These are phyloP conservation scores for Syncephalastrum contaminatum DNA, from an alignment of 371 early-diverging fungal genomes.

Conservation along the genomic window DNA sequence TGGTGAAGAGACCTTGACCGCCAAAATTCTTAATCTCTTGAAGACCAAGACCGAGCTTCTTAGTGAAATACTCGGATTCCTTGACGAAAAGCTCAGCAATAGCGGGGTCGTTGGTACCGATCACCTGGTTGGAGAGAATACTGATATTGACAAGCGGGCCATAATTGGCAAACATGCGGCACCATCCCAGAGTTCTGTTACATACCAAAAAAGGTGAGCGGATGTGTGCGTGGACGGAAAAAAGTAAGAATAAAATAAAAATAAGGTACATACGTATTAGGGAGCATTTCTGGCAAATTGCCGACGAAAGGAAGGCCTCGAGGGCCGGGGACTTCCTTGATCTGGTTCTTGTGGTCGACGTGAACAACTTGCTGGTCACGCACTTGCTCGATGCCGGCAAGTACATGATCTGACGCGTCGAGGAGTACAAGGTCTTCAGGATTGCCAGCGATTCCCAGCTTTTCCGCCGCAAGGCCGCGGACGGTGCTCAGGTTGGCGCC, in stretches of 20 bases:
- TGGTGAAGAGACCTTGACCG: constrained; percentile 49
- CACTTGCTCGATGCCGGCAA: constrained; percentile 24
- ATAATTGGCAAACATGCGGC: constrained; percentile 20
- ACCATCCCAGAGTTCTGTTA: constrained; percentile 12
- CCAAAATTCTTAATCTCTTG: constrained; percentile 36
- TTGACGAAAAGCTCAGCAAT: constrained; percentile 34
- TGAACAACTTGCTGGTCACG: constrained; percentile 25
- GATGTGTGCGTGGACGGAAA: neutral
- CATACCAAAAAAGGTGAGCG: neutral
- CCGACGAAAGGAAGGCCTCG: constrained; percentile 26
- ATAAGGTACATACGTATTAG: constrained; percentile 18
- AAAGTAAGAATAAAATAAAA: neutral
- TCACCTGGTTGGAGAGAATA: constrained; percentile 11
- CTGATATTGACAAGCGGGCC: constrained; percentile 28
- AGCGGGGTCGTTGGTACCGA: constrained; percentile 35
- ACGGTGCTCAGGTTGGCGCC: constrained; percentile 29
- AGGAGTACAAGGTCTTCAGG: constrained; percentile 18
- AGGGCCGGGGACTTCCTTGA: constrained; percentile 30
- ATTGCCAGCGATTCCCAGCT: constrained; percentile 17
- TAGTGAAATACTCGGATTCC: constrained; percentile 48
- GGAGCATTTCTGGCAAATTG: constrained; percentile 24
- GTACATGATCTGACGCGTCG: constrained; percentile 13
- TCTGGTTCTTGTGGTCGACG: constrained; percentile 21
- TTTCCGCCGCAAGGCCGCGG: constrained; percentile 26
- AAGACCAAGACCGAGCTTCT: constrained; percentile 23